These are phyloP conservation scores for Naganishia vishniacii DNA, from an alignment of 768 basidiomycete species.

Conservation along the genomic window DNA sequence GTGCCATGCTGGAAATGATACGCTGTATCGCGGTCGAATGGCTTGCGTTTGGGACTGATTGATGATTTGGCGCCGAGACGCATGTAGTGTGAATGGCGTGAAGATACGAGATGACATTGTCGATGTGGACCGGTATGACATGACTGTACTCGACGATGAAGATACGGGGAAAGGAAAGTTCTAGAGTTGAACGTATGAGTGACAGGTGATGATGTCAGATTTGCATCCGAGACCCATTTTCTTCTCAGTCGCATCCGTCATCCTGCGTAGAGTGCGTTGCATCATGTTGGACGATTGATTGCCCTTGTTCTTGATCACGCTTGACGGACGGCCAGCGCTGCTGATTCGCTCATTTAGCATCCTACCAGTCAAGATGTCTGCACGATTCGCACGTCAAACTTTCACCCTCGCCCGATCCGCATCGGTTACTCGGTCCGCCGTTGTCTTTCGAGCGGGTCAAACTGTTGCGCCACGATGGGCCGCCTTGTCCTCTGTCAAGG, in stretches of 20 bases:
- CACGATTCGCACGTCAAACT: slow-evolving; percentile 7
- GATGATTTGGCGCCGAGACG: neutral
- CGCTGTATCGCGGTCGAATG: neutral
- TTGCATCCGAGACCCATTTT: slow-evolving; percentile 8
- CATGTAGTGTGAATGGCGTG: neutral
- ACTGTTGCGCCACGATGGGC: slow-evolving; percentile 7
- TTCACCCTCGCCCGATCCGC: slow-evolving; percentile 10
- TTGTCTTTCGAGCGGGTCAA: slow-evolving; percentile 11
- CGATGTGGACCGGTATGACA: neutral
- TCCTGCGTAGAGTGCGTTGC: too few species aligned
- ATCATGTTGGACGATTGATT: too few species aligned
- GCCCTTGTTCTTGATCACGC: too few species aligned
- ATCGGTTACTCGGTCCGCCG: slow-evolving; percentile 20
- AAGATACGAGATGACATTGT: neutral
- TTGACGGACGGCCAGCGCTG: too few species aligned
- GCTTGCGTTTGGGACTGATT: neutral
- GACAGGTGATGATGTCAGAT: slow-evolving; percentile 10
- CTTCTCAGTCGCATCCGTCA: slow-evolving; percentile 2
- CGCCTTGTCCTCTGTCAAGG: slow-evolving; percentile 16
- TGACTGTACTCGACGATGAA: too few species aligned
- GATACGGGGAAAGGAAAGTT: neutral
- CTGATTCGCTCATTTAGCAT: too few species aligned
- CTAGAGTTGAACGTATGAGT: neutral
- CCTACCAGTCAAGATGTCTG: slow-evolving; percentile 3
- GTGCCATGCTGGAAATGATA: neutral